A percentile compares a stretch with the other conserved stretches of the same genome.
Conservation (phyloP, 352 stramenopile species). For the Pythium rhizo-oryzae region DNA sequence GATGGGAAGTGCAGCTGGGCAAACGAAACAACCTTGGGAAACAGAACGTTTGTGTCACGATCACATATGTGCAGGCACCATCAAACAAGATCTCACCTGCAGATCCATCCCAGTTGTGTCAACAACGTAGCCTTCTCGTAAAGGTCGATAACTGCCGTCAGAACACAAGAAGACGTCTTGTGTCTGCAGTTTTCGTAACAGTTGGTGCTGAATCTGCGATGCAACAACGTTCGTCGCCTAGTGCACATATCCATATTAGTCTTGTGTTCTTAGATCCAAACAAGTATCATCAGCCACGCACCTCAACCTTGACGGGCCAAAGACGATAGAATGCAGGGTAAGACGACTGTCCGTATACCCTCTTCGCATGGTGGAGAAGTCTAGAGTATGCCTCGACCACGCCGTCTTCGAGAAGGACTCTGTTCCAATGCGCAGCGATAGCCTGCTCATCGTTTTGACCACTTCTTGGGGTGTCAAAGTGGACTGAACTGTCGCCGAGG, state of each 20-base stretch:
- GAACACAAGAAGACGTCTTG: conserved; percentile 74
- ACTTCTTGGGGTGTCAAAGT: conserved; percentile 14
- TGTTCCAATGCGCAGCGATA: conserved; percentile 65
- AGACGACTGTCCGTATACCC: conserved; percentile 37
- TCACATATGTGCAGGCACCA: background rate
- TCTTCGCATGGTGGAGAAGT: conserved; percentile 58
- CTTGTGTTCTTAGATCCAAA: background rate
- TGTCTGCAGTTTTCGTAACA: conserved; percentile 45
- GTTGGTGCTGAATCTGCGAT: conserved; percentile 31
- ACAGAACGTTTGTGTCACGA: background rate
- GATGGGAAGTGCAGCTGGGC: conserved; percentile 73
- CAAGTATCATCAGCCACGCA: conserved; percentile 21
- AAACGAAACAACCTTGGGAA: conserved; percentile 66
- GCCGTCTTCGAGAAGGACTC: conserved; percentile 69
- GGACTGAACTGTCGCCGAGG: conserved; percentile 39
- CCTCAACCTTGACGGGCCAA: conserved; percentile 54
- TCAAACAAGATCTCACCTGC: conserved; percentile 41
- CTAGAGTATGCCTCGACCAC: conserved; percentile 64
- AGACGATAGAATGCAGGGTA: conserved; percentile 64
- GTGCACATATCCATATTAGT: background rate
- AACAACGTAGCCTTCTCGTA: conserved; percentile 64
- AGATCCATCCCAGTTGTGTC: conserved; percentile 68
- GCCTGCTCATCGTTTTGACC: conserved; percentile 53
- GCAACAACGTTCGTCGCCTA: conserved; percentile 13
- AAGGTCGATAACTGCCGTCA: conserved; percentile 54